Evolutionary conservation across 371 early-diverging fungal genomes (phyloP).

Genomic region (Rhizopus delemar): DNA sequence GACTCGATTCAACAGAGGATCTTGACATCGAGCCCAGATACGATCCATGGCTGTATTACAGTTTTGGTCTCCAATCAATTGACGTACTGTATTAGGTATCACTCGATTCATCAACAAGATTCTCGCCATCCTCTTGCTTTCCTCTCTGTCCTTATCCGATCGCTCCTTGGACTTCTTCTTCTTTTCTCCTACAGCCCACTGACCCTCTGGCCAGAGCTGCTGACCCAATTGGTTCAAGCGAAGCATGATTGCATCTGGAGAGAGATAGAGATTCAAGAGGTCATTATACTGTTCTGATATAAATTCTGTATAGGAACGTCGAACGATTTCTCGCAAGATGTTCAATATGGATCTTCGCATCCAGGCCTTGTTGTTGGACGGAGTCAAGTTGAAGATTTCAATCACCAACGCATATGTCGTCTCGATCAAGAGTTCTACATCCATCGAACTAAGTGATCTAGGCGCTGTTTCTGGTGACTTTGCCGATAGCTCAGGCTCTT

Average conservation of each 20-base stretch:
- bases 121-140: conserved; percentile 31
- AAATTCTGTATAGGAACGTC: conserved; percentile 48
- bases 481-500: neutral
- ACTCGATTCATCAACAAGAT: conserved; percentile 32
- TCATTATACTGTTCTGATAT: conserved; percentile 43
- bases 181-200: conserved; percentile 21
- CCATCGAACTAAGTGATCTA: conserved; percentile 34
- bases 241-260: conserved; percentile 38
- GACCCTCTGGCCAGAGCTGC: conserved; percentile 44
- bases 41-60: conserved; percentile 49
- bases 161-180: conserved; percentile 10
- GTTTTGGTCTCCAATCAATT: conserved; percentile 53
- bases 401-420: conserved; percentile 50
- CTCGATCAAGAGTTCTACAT: conserved; percentile 50
- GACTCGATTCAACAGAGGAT: conserved; percentile 42
- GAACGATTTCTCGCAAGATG: conserved; percentile 44
- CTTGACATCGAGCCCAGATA: conserved; percentile 46
- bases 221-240: conserved; percentile 30
- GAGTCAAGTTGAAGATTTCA: conserved; percentile 49
- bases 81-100: conserved; percentile 44
- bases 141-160: conserved; percentile 36
- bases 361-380: conserved; percentile 51
- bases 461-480: neutral
- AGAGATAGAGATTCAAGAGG: conserved; percentile 38
- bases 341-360: conserved; percentile 48